Evolutionary conservation across 345 rosid species (phyloP), one percentile per base, ranked within the genome.

Genomic region (Trapa bicornis): DNA sequence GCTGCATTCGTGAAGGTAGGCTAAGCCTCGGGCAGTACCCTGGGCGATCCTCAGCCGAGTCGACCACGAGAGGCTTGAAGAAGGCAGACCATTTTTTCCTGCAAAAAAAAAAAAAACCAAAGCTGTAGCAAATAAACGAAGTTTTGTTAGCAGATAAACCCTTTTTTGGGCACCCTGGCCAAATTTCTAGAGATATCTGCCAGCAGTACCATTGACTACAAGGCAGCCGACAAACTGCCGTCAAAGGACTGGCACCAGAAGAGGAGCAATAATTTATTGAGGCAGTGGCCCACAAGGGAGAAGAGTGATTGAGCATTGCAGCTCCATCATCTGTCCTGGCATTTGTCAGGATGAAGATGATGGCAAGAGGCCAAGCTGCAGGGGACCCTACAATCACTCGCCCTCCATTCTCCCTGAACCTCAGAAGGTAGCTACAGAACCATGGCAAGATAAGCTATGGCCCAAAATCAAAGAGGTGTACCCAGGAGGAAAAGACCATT

Each of bases 1-100:
- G 72, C 97, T 94, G 82, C 96, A 89, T 71, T 94, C 99, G 62
- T 94, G 99, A 73, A 94, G 90, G 74, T 94, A 89, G 53, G 99
- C 99, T 68, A 94, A 37, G 56, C 97, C 99, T 58, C 91, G 86
- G 50, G 99, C 97, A 5, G 96, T 78, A 67, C 97, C 99, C 77
- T 89, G 91, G 11, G 83, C 89, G 2, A 94, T 83, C 78, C 83
- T 84, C 16, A 91, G 80, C 68, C 99, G 82, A 45, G 84, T 85
- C 76, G 96, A 75, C 99, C 99, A 94, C 39, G 96, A 86, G 37
- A 94, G 81, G 77, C 78, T 86, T 6, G 86, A 56, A 29, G 96
- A 78, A 77, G 93, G 80, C 75, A 86, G 97, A 35, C 97, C 96
- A 52, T 67, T 86, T 80, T 81, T 94, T 13, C 96, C 99, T 94